Base-by-base conservation (phyloP, 352 stramenopile genomes). In the Pythium brachiatum region DNA sequence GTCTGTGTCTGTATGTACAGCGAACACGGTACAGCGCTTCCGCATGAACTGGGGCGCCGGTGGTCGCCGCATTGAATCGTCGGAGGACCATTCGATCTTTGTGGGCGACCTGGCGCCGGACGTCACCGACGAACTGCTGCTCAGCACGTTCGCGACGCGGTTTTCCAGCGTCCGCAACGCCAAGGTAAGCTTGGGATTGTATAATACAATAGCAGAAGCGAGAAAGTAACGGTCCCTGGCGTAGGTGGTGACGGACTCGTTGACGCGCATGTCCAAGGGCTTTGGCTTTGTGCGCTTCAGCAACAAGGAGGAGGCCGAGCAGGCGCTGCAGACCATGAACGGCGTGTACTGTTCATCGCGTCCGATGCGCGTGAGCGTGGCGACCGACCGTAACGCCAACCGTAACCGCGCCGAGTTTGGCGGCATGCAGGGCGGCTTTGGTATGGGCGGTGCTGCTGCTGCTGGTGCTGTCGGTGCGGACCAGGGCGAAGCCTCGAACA, bases 221-320 rank as follows among this genome's bases (percentile, higher is more conserved):
- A n/a, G n/a, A n/a, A n/a, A n/a, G n/a, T n/a, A n/a, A n/a, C n/a
- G n/a, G n/a, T n/a, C n/a, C 5, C 48, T 8, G 13, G n/a, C 26
- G 23, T 53, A 76, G 69, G 81, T 97, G 16, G 88, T 97, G 39
- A 92, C 94, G 50, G 92, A 97, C 62, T 76, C 83, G 20, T 65
- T 92, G 16, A 97, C 89, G 32, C 86, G 91, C 21, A 90, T 90
- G 75, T 92, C 89, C 26, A 97, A 97, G 70, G 89, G 90, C 32
- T 97, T 97, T 63, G 91, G 90, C 25, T 97, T 97, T 61, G 89
- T 97, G 36, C 86, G 91, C 23, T 97, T 97, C 68, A 74, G 76
- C 15, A 77, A 76, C 57, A 95, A 97, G 57, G 81, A 94, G 16
- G 90, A 97, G 53, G 86, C 89, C 13, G 85, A 96, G 18, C 62